A percentile compares a stretch with the other conserved stretches of the same genome.
phyloP scores from a whole-genome alignment of 1,139 yeast genomes.

The Entelexis paramagnoliae region DNA sequence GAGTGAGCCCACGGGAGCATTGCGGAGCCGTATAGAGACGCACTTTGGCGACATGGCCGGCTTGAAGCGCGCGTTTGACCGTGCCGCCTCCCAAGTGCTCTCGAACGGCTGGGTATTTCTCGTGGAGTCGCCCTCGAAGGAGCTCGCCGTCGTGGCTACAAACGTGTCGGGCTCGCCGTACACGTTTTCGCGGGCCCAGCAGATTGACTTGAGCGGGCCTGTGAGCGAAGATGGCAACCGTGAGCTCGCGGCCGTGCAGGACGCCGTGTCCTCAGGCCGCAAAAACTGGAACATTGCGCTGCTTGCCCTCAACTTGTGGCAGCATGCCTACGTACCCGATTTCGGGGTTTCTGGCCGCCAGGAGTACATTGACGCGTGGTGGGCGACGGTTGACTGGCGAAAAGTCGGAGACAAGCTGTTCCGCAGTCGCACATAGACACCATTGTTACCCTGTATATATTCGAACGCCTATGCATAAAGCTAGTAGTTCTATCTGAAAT shows the following conservation, averaged over 20 bases:
- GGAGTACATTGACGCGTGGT: conserved; percentile 61
- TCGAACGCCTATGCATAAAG: too few relatives aligned
- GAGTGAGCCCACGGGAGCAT: conserved; percentile 31
- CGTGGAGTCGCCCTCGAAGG: conserved; percentile 62
- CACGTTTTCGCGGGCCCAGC: conserved; percentile 63
- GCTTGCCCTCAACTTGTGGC: conserved; percentile 78
- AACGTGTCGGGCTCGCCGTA: conserved; percentile 88
- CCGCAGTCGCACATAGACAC: conserved; percentile 21
- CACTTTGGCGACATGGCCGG: conserved; percentile 42
- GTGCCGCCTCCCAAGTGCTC: conserved; percentile 43
- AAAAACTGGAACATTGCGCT: conserved; percentile 69
- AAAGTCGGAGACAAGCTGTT: conserved; percentile 40
- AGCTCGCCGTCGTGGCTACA: conserved; percentile 51
- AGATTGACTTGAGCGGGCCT: conserved; percentile 65
- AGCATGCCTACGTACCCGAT: conserved; percentile 70
- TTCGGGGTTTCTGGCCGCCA: conserved; percentile 72
- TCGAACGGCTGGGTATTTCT: conserved; percentile 90
- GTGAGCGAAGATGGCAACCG: conserved; percentile 38
- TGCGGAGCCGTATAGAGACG: conserved; percentile 30
- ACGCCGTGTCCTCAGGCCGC: conserved; percentile 37
- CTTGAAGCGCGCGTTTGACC: conserved; percentile 45
- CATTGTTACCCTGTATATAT: conserved; percentile 12
- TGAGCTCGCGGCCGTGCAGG: conserved; percentile 39
- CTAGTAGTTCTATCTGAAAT: too few relatives aligned
- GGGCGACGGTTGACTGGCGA: conserved; percentile 81